These are phyloP conservation scores for Narthecium ossifragum DNA, from an alignment of 106 monocot genomes.

Conservation along the genomic window DNA sequence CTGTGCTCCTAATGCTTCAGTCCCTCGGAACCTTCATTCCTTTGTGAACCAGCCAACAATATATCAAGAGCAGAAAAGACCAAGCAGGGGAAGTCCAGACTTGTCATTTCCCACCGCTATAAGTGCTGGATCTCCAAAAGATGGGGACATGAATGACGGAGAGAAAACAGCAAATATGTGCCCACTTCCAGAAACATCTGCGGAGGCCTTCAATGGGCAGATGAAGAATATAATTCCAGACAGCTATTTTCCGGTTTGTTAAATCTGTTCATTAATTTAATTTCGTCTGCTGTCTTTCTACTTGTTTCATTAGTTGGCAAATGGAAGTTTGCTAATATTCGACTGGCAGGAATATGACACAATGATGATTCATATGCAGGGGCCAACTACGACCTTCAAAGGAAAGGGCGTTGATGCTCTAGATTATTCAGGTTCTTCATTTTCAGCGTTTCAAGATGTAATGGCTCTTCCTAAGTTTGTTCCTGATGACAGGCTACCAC, in stretches of 20 bases:
- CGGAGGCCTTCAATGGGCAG: slow-evolving; percentile 30
- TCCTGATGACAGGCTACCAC: slow-evolving; percentile 23
- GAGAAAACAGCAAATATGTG: slow-evolving; percentile 8
- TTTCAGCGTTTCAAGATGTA: slow-evolving; percentile 59
- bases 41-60: slow-evolving; percentile 6
- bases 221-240: slow-evolving; percentile 47
- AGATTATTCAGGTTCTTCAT: slow-evolving; percentile 30
- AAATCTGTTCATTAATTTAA: slow-evolving; percentile 40
- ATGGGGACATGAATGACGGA: slow-evolving; percentile 17
- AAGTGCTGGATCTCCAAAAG: slow-evolving; percentile 21
- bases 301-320: background rate
- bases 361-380: slow-evolving; percentile 33
- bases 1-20: slow-evolving; percentile 78
- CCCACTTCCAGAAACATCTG: slow-evolving; percentile 17
- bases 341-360: background rate
- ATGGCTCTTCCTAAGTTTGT: slow-evolving; percentile 46
- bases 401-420: slow-evolving; percentile 16
- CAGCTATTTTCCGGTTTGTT: slow-evolving; percentile 56
- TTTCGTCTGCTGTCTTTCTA: background rate
- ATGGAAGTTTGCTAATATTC: background rate
- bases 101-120: slow-evolving; percentile 20
- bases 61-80: slow-evolving; percentile 25
- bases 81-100: slow-evolving; percentile 22
- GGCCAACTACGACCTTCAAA: slow-evolving; percentile 23
- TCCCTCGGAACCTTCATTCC: slow-evolving; percentile 19